A percentile compares a stretch with the other conserved stretches of the same genome.
Conservation (phyloP, 768 basidiomycete genomes). For the Hydnum rufescens region DNA sequence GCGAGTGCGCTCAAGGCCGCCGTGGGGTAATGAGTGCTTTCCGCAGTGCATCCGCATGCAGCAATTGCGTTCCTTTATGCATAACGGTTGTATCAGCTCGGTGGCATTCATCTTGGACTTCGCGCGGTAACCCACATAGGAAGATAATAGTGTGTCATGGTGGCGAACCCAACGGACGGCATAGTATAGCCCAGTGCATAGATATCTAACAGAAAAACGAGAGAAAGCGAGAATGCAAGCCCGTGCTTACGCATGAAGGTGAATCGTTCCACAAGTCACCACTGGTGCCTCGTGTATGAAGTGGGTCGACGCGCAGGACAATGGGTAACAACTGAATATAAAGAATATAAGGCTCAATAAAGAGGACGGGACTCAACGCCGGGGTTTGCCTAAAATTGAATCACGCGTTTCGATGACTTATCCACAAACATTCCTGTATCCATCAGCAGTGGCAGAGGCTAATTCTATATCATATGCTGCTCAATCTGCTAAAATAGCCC, state of each 20-base stretch:
- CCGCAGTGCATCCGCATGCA: slow-evolving; percentile 54
- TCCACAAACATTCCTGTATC: slow-evolving; percentile 9
- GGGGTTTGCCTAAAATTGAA: no score
- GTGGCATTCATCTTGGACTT: background rate
- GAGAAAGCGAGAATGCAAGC: background rate
- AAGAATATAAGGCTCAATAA: no score
- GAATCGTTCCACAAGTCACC: no score
- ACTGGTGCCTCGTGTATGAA: no score
- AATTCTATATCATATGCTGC: slow-evolving; percentile 2
- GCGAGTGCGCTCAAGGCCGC: slow-evolving; percentile 67
- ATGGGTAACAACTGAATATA: no score
- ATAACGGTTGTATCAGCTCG: slow-evolving; percentile 8
- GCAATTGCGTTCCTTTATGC: background rate
- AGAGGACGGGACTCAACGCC: no score
- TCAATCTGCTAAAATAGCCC: slow-evolving; percentile 42
- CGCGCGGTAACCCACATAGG: slow-evolving; percentile 13
- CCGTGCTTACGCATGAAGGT: no score
- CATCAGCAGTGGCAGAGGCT: slow-evolving; percentile 5
- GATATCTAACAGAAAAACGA: background rate
- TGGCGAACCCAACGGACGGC: slow-evolving; percentile 39
- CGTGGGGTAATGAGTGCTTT: slow-evolving; percentile 50
- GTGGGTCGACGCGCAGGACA: no score
- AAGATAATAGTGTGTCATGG: slow-evolving; percentile 55
- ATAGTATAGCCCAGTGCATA: background rate
- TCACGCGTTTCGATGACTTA: no score